Base-by-base conservation (phyloP, 768 basidiomycete species). In the Rhodotorula diobovata region DNA sequence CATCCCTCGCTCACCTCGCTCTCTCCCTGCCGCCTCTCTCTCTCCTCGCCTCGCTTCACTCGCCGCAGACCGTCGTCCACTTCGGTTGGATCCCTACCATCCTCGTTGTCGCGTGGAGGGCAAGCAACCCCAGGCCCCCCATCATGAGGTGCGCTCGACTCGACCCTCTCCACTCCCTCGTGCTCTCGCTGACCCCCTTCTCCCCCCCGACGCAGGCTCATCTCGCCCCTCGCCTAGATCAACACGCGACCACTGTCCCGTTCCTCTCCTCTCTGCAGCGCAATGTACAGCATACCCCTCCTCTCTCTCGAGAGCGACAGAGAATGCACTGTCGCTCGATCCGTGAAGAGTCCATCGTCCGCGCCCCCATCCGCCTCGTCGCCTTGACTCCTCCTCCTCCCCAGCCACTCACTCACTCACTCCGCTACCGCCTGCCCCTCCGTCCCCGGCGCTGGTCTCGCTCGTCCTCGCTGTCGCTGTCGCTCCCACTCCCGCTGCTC, bases 71-170 rank as follows among this genome's bases (percentile, higher is more conserved):
- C 69, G 85, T 93, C 77, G 79, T 96, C 63, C 93, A 96, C 82
- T 96, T 93, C 76, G 89, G 88, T 74, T 98, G 94, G 92, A 93
- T 98, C 78, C 95, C 95, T 43, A 83, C 94, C 79, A 91, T 98
- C 78, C 94, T 98, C 78, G 96, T 93, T 81, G 85, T 96, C 79
- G 95, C 94, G 43, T 70, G 66, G 65, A 90, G 89, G 63, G 84
- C 89, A 76, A 93, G 91, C 79, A 91, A 90, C 79, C 94, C 94
- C 41, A 91, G 93, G 77, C 94, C 94, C 30, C 93, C 92, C 50
- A 83, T 97, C 78, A 95, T 95, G 82, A 94, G 96, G 93, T 95
- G 65, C 77, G 91, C 86, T n/a, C 51, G 0, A 18, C 23, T 18
- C 28, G 21, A 10, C 45, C 8, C 7, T 6, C 20, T 7, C 45